Evolutionary conservation across 106 monocot species (phyloP), one percentile per base, ranked within the genome.

Genomic region (Ottelia alismoides): DNA sequence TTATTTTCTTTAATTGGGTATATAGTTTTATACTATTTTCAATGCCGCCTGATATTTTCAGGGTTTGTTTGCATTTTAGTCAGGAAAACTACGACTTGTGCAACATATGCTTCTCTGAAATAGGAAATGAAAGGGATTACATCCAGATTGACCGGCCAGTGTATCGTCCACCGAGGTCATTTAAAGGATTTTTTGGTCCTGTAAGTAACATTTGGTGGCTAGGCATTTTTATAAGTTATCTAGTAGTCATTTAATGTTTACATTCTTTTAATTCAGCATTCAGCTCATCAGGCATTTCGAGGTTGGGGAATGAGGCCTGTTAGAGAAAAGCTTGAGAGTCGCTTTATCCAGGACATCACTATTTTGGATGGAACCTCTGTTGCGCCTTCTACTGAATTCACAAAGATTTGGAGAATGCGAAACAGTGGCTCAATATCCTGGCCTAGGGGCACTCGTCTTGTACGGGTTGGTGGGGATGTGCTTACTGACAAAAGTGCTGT

Each of bases 321-420:
- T 30, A 65, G 51, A 28, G 32, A 9, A 50, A 87, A 83, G 53
- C 72, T 84, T 25, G 77, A 75, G 47, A 80, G 83, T 57, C 68
- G 67, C 25, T 93, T 87, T 27, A 63, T 93, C 47, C 48, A 68
- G 62, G 92, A 87, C 62, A 66, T 93, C 3, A 83, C 92, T 25
- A 75, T 93, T 25, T 40, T 59, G 20, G 92, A 93, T 80, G 92
- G 87, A 48, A 93, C 83, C 26, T 2, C 70, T 32, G 73, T 93
- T 76, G 27, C 77, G 18, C 74, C 83, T 40, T 70, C 47, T 25
- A 74, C 74, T 48, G 70, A 48, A 11, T 88, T 94, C 51, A 94
- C 88, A 4, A 94, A 94, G 63, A 84, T 94, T 60, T 94, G 94
- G 94, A 69, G 80, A 53, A 71, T 94, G 84, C 72, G 64, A 9